phyloP scores from a whole-genome alignment of 2,329 filamentous ascomycete genomes.

The Monilinia fructigena region DNA sequence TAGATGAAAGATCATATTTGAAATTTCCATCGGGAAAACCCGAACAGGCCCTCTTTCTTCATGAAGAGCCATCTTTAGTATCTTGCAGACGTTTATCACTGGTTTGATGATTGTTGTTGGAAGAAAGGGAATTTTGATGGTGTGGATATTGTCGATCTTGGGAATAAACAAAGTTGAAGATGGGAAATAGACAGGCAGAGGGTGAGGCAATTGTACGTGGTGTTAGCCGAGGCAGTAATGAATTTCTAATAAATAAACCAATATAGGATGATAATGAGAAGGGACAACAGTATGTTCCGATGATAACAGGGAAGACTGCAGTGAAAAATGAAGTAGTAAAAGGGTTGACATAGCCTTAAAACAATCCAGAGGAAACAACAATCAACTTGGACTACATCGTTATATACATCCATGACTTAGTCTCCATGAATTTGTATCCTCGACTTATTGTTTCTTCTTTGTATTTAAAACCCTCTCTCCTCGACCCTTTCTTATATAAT shows the following conservation, averaged over 20 bases:
- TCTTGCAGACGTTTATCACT: not conserved
- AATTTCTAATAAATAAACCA: not conserved
- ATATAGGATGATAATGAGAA: not conserved
- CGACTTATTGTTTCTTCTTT: conserved; percentile 32
- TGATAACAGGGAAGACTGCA: not conserved
- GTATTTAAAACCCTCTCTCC: conserved; percentile 12
- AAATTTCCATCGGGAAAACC: conserved; percentile 1
- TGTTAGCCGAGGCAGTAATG: not conserved
- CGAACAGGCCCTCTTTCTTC: not conserved
- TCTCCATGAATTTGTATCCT: too few relatives aligned
- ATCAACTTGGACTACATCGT: not conserved
- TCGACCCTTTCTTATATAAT: conserved; percentile 31
- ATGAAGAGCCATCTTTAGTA: not conserved
- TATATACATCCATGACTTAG: not conserved
- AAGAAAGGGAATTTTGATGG: not conserved
- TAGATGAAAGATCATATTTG: conserved; percentile 3
- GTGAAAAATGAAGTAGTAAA: not conserved
- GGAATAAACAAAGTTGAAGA: not conserved
- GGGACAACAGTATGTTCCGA: not conserved
- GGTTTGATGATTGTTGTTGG: not conserved
- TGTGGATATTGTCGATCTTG: not conserved
- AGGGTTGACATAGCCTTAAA: not conserved
- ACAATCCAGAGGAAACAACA: not conserved
- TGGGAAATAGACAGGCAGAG: not conserved
- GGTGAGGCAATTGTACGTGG: too few relatives aligned